phyloP scores from a whole-genome alignment of 2,329 filamentous ascomycete genomes.

The Elsinoe perseae region DNA sequence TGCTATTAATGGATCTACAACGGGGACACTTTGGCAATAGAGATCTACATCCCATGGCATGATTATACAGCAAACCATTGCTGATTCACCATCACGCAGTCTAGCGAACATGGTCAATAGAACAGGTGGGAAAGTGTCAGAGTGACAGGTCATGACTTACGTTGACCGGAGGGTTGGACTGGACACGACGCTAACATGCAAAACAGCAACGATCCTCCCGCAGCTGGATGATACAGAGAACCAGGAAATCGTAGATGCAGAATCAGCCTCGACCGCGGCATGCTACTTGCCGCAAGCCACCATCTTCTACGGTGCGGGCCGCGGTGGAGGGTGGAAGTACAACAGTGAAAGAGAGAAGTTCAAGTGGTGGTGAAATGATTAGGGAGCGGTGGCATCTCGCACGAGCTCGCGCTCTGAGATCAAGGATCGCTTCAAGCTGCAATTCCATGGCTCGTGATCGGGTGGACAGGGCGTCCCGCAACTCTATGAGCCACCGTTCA shows the following conservation, averaged over 20 bases:
- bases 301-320: constrained; percentile 4
- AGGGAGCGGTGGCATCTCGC: constrained; percentile 5
- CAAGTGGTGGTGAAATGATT: constrained; percentile 1
- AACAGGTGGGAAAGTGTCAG: background rate
- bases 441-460: constrained; percentile 10
- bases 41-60: background rate
- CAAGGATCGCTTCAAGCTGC: constrained; percentile 13
- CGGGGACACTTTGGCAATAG: background rate
- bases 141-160: constrained; percentile 6
- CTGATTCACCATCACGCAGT: background rate
- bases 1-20: constrained; percentile 8
- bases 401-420: background rate
- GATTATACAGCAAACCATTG: background rate
- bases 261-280: background rate
- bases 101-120: background rate
- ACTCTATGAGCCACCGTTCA: constrained; percentile 9
- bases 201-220: constrained; percentile 6
- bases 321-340: background rate
- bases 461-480: constrained; percentile 12
- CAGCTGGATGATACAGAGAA: background rate
- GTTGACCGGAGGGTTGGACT: constrained; percentile 1
- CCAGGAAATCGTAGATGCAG: constrained; percentile 2
- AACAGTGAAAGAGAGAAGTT: background rate
- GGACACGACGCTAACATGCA: background rate
- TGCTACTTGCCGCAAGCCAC: constrained; percentile 2